Evolutionary conservation across 192 early-diverging fungal genomes (phyloP), one percentile per base, ranked within the genome.

Genomic region (Spinellus fusiger): DNA sequence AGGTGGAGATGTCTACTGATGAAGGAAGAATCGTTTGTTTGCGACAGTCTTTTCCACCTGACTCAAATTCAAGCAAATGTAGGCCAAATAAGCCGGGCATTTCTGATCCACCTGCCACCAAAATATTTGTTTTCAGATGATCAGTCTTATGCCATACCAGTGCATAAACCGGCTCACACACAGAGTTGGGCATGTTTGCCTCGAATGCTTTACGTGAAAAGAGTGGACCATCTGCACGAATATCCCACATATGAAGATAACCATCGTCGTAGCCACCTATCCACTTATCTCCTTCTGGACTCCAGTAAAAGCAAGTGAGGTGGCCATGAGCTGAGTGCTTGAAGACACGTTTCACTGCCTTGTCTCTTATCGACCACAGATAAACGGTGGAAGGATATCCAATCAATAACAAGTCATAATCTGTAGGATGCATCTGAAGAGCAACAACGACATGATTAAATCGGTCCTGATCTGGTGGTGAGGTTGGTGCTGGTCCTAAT

Each of bases 361-460:
- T 74, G 16, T 77, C 70, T 18, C 71, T 64, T 25, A 82, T 50
- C 31, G 77, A 74, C 81, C 80, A 86, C 12, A 86, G 65, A 18
- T 75, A 62, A 1, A 80, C 64, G 1, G 69, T 74, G 0, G 73
- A 59, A 27, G 72, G 62, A 44, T 84, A 84, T 4, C 69, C 84
- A 33, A 86, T 75, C 15, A 86, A 54, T 12, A 86, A 60, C 13
- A 73, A 66, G 32, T 80, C 79, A 35, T 71, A 48, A 37, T 84
- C 80, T 1, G 48, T 71, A 5, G 84, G 80, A 52, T 78, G 78
- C 3, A 71, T 56, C 15, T 82, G 64, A n/a, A 86, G 38, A 6
- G 71, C 67, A 5, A 77, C 56, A 1, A 83, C 78, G 6, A 80
- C 55, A 54, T 62, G 52, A 22, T 18, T 38, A 10, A 47, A 20